Evolutionary conservation across 768 basidiomycete genomes (phyloP).

Genomic region (Mycena chlorophos): DNA sequence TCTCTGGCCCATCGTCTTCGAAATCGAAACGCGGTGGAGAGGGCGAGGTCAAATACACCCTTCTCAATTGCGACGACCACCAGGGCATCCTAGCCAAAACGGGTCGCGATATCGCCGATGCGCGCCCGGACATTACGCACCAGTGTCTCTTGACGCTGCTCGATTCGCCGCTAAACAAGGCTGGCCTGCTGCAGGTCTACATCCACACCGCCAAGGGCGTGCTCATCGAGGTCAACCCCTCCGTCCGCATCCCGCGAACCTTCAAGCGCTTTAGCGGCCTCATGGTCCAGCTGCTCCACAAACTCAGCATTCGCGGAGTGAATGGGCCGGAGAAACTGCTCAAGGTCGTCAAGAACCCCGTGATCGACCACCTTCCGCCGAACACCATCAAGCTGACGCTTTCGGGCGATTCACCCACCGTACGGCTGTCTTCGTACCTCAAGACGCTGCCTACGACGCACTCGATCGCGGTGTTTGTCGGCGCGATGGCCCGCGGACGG

Average conservation of each 20-base stretch:
- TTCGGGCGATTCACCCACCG: constrained; percentile 85
- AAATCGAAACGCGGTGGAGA: constrained; percentile 57
- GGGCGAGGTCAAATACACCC: constrained; percentile 89
- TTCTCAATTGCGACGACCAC: constrained; percentile 98
- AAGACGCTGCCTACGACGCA: constrained; percentile 85
- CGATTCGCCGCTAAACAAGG: constrained; percentile 97
- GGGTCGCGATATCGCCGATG: constrained; percentile 96
- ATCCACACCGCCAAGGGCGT: constrained; percentile 96
- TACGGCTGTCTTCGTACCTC: constrained; percentile 80
- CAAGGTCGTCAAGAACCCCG: constrained; percentile 98
- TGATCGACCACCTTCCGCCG: constrained; percentile 89
- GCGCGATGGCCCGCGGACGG: constrained; percentile 95
- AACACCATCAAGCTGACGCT: constrained; percentile 96
- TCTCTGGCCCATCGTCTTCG: constrained; percentile 63
- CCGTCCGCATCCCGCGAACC: constrained; percentile 95
- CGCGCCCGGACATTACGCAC: constrained; percentile 98
- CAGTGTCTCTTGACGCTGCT: constrained; percentile 97
- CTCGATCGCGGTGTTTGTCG: constrained; percentile 92
- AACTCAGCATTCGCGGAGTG: constrained; percentile 91
- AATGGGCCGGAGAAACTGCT: constrained; percentile 96
- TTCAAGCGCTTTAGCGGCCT: constrained; percentile 98
- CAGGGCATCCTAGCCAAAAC: constrained; percentile 98
- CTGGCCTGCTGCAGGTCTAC: constrained; percentile 94
- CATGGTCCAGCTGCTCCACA: constrained; percentile 99
- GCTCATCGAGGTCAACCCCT: constrained; percentile 97